phyloP scores from a whole-genome alignment of 2,329 filamentous ascomycete genomes.

The Diaporthe citri region DNA sequence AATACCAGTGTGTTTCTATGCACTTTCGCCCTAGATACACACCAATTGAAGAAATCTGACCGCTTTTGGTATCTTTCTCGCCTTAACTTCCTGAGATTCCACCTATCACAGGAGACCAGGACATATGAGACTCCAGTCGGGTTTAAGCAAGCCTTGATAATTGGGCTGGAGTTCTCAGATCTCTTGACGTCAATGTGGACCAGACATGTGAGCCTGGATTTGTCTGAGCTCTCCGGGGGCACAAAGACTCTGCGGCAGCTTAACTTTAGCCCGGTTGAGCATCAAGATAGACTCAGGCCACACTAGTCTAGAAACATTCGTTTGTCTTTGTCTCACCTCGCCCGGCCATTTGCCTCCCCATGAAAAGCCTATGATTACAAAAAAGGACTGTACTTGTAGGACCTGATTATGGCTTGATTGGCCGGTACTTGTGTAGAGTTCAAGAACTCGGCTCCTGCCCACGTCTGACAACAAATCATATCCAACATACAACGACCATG shows the following conservation, averaged over 20 bases:
- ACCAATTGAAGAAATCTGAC: neutral
- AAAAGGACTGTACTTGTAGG: neutral
- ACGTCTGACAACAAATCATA: neutral
- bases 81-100: neutral
- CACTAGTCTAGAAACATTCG: slow-evolving; percentile 36
- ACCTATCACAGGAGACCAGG: neutral
- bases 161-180: neutral
- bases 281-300: neutral
- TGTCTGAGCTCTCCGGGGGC: neutral
- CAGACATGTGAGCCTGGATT: neutral
- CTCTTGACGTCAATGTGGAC: neutral
- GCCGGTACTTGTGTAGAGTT: slow-evolving; percentile 17
- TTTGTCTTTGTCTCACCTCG: slow-evolving; percentile 28
- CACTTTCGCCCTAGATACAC: neutral
- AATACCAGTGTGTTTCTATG: neutral
- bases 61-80: neutral
- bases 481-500: neutral
- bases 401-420: neutral
- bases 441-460: neutral
- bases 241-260: slow-evolving; percentile 23
- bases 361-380: slow-evolving; percentile 35
- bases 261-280: neutral
- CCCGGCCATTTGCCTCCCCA: neutral
- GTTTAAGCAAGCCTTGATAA: neutral
- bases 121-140: neutral